Conservation (phyloP, 2,329 filamentous ascomycete species). For the Microsporum ferrugineum region DNA sequence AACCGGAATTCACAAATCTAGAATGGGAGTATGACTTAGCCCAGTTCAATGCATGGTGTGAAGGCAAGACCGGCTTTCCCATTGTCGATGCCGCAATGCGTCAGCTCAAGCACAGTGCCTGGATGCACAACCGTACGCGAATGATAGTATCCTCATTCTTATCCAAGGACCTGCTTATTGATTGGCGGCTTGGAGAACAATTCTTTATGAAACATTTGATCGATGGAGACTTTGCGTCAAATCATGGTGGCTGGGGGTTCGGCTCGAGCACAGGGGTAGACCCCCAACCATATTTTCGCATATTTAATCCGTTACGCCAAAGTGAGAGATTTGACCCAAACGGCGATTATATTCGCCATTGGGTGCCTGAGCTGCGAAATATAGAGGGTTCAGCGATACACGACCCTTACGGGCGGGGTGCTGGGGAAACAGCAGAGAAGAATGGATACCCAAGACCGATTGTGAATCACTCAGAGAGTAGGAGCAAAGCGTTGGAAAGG, state of each 20-base stretch:
- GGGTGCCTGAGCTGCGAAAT: constrained; percentile 62
- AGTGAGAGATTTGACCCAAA: constrained; percentile 73
- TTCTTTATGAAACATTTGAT: constrained; percentile 75
- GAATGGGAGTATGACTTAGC: constrained; percentile 64
- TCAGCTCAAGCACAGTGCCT: constrained; percentile 56
- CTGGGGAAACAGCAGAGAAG: constrained; percentile 47
- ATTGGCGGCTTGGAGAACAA: constrained; percentile 71
- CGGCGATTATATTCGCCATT: constrained; percentile 69
- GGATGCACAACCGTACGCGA: constrained; percentile 75
- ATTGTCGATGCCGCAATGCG: constrained; percentile 82
- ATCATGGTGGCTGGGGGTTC: constrained; percentile 62
- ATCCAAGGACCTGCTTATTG: constrained; percentile 65
- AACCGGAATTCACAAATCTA: constrained; percentile 73
- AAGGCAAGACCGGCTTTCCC: constrained; percentile 65
- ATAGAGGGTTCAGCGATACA: constrained; percentile 61
- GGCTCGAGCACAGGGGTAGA: constrained; percentile 61
- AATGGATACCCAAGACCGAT: constrained; percentile 63
- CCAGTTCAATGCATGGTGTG: constrained; percentile 61
- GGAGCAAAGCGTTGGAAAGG: constrained; percentile 54
- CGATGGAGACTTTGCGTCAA: constrained; percentile 69
- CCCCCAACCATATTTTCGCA: constrained; percentile 79
- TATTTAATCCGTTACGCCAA: constrained; percentile 78
- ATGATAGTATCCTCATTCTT: constrained; percentile 79
- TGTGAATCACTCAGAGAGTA: constrained; percentile 59
- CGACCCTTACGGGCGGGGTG: constrained; percentile 63